These are phyloP conservation scores for Aspergillus egyptiacus DNA, from an alignment of 495 filamentous ascomycete species.

Conservation along the genomic window DNA sequence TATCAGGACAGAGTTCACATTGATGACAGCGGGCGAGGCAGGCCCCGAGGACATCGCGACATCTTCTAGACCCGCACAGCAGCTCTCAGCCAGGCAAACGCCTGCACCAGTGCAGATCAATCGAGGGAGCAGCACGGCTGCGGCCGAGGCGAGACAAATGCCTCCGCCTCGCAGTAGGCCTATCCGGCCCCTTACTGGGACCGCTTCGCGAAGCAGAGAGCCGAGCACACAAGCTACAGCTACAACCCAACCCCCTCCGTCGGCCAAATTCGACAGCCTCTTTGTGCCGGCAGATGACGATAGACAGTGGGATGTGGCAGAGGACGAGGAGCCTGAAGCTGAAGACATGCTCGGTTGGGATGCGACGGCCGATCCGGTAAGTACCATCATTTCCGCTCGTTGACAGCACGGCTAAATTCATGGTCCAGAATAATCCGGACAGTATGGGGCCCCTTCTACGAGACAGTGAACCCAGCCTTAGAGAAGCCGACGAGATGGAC, in stretches of 20 bases:
- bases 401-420: constrained; percentile 14
- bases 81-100: constrained; percentile 32
- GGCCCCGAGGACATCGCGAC: constrained; percentile 36
- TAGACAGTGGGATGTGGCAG: constrained; percentile 71
- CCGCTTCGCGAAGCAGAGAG: constrained; percentile 20
- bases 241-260: constrained; percentile 50
- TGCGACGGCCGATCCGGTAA: constrained; percentile 52
- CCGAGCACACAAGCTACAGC: constrained; percentile 20
- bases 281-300: constrained; percentile 76
- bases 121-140: constrained; percentile 8
- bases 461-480: constrained; percentile 15
- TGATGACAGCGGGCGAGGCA: constrained; percentile 90
- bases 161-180: constrained; percentile 26
- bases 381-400: constrained; percentile 6
- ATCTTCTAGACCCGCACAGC: constrained; percentile 29
- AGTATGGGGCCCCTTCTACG: constrained; percentile 22
- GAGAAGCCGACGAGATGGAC: background rate
- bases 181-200: constrained; percentile 34
- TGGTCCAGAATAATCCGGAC: constrained; percentile 30
- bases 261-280: constrained; percentile 64
- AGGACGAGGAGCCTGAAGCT: constrained; percentile 55
- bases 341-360: constrained; percentile 82
- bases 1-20: constrained; percentile 75
- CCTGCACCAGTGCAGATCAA: constrained; percentile 20
- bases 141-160: constrained; percentile 15